Conservation (phyloP, 2,329 filamentous ascomycete genomes). For the Cladophialophora immunda region DNA sequence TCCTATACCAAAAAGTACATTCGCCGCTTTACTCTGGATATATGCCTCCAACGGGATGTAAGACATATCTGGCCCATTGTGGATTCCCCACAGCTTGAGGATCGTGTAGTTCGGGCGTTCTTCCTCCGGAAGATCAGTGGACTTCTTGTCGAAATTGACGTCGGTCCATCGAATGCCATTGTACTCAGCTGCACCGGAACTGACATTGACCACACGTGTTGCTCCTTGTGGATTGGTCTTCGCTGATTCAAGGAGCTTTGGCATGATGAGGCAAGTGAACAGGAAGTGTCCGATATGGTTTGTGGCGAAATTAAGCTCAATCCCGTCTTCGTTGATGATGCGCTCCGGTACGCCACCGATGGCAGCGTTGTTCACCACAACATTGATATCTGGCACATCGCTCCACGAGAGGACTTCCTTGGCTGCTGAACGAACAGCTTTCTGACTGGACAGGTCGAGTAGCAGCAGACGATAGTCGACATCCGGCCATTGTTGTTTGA, state of each 20-base stretch:
- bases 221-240: conserved; percentile 19
- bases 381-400: conserved; percentile 47
- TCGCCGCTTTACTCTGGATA: conserved; percentile 58
- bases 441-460: conserved; percentile 48
- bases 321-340: conserved; percentile 43
- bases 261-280: conserved; percentile 51
- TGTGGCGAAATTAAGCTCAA: conserved; percentile 50
- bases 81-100: conserved; percentile 16
- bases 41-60: conserved; percentile 53
- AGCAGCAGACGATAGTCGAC: conserved; percentile 43
- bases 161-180: conserved; percentile 47
- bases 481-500: conserved; percentile 37
- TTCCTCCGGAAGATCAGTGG: conserved; percentile 33
- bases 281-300: conserved; percentile 52
- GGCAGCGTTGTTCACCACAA: conserved; percentile 56
- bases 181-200: conserved; percentile 41
- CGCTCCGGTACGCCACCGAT: conserved; percentile 46
- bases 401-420: conserved; percentile 41
- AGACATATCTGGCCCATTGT: conserved; percentile 33
- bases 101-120: conserved; percentile 32
- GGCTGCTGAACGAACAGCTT: conserved; percentile 46
- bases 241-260: conserved; percentile 45
- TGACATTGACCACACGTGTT: conserved; percentile 44
- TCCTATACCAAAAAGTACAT: conserved; percentile 54
- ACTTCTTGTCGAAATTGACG: conserved; percentile 45